Evolutionary conservation across 345 rosid genomes (phyloP).

Genomic region (Anacardium occidentale): DNA sequence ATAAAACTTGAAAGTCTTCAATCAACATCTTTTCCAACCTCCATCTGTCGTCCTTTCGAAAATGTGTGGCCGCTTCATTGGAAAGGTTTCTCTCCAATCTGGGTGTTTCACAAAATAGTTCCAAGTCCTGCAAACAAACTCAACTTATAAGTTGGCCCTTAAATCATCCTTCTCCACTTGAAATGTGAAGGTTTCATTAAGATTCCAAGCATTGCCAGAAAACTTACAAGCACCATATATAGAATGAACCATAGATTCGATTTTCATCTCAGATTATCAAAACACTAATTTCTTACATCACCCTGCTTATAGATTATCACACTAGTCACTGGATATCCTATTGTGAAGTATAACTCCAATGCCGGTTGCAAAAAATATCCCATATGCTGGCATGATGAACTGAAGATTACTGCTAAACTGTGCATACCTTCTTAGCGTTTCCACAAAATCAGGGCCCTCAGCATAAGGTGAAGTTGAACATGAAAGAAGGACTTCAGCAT

Average conservation of each 20-base stretch:
- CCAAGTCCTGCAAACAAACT: constrained; percentile 50
- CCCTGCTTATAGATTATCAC: background rate
- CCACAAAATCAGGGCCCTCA: constrained; percentile 87
- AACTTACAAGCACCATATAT: background rate
- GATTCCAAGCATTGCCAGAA: background rate
- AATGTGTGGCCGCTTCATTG: constrained; percentile 51
- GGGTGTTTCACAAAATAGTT: constrained; percentile 56
- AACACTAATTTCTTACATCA: background rate
- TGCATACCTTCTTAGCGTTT: constrained; percentile 51
- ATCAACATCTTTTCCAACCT: constrained; percentile 49
- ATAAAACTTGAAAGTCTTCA: background rate
- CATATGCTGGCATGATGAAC: background rate
- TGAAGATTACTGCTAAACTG: background rate
- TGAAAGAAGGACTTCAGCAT: constrained; percentile 49
- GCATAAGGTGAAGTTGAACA: constrained; percentile 85
- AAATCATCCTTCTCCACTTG: too few species aligned
- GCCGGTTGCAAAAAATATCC: background rate
- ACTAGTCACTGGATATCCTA: background rate
- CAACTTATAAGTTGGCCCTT: background rate
- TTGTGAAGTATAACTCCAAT: background rate
- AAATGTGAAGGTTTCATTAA: too few species aligned
- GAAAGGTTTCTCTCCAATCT: constrained; percentile 62
- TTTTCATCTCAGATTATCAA: background rate
- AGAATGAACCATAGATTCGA: background rate
- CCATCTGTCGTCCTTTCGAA: constrained; percentile 61